These are phyloP conservation scores for Cladosporium velox DNA, from an alignment of 2,329 filamentous ascomycete genomes.

Conservation along the genomic window DNA sequence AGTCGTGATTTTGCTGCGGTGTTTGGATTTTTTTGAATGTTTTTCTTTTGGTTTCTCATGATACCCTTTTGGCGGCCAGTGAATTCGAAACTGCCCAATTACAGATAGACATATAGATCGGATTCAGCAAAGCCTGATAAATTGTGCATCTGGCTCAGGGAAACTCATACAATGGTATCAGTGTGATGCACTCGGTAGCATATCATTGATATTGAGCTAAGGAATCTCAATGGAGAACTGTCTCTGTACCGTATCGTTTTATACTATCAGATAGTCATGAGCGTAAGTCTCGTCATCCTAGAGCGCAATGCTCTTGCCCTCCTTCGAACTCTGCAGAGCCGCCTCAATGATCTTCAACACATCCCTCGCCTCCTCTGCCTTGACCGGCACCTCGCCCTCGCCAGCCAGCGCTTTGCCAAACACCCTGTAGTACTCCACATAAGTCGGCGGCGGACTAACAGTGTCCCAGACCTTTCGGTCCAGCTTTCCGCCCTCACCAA, in stretches of 20 bases:
- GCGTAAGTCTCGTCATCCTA: background rate
- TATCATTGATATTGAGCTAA: background rate
- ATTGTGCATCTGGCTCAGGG: too few species aligned
- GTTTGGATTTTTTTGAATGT: background rate
- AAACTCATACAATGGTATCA: too few species aligned
- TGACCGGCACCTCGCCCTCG: constrained; percentile 56
- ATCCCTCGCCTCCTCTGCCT: constrained; percentile 54
- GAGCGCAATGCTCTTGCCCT: constrained; percentile 48
- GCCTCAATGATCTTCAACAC: constrained; percentile 60
- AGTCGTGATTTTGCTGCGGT: background rate
- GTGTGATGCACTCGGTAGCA: background rate
- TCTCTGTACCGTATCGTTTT: background rate
- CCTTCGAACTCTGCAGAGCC: constrained; percentile 55
- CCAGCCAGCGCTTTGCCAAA: constrained; percentile 56
- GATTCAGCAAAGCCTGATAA: too few species aligned
- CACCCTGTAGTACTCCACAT: constrained; percentile 65
- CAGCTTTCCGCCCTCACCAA: constrained; percentile 46
- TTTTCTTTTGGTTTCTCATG: background rate
- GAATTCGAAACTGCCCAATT: too few species aligned
- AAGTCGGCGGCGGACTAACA: constrained; percentile 66
- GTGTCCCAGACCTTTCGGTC: constrained; percentile 57
- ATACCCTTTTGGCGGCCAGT: background rate
- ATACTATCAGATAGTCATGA: background rate
- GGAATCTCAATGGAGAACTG: background rate
- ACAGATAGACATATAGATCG: too few species aligned